phyloP scores from a whole-genome alignment of 495 filamentous ascomycete species.

The Penicillium salamii region DNA sequence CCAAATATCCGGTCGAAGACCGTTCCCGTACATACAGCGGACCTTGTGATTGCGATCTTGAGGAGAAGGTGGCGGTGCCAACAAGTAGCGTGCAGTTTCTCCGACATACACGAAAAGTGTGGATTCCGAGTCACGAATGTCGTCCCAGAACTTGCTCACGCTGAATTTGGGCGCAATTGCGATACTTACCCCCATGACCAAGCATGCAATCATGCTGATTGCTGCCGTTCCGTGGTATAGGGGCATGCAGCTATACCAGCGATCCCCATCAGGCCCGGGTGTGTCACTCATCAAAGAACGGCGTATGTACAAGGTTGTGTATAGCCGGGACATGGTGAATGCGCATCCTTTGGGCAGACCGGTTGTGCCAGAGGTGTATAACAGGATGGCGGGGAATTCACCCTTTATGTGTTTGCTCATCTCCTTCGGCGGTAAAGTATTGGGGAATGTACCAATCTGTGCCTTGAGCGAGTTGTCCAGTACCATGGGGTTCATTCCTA shows the following conservation, averaged over 20 bases:
- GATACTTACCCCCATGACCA: slow-evolving; percentile 57
- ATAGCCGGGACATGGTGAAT: slow-evolving; percentile 46
- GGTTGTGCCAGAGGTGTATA: slow-evolving; percentile 73
- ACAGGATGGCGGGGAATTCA: slow-evolving; percentile 54
- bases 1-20: slow-evolving; percentile 77
- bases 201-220: slow-evolving; percentile 50
- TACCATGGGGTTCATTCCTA: slow-evolving; percentile 53
- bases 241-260: slow-evolving; percentile 79
- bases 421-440: slow-evolving; percentile 39
- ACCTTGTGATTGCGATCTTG: slow-evolving; percentile 65
- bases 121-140: slow-evolving; percentile 63
- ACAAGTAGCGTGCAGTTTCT: slow-evolving; percentile 73
- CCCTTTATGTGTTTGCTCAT: slow-evolving; percentile 40
- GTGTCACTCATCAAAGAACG: slow-evolving; percentile 22
- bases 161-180: slow-evolving; percentile 72
- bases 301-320: slow-evolving; percentile 26
- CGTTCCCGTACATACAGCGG: slow-evolving; percentile 71
- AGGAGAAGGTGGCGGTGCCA: slow-evolving; percentile 62
- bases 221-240: slow-evolving; percentile 76
- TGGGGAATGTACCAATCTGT: slow-evolving; percentile 47
- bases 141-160: slow-evolving; percentile 69
- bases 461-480: slow-evolving; percentile 46
- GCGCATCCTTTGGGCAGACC: slow-evolving; percentile 62
- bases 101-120: slow-evolving; percentile 82
- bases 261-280: slow-evolving; percentile 47